Evolutionary conservation across 495 filamentous ascomycete species (phyloP).

Genomic region (Lasiosphaeriaceae sp.): DNA sequence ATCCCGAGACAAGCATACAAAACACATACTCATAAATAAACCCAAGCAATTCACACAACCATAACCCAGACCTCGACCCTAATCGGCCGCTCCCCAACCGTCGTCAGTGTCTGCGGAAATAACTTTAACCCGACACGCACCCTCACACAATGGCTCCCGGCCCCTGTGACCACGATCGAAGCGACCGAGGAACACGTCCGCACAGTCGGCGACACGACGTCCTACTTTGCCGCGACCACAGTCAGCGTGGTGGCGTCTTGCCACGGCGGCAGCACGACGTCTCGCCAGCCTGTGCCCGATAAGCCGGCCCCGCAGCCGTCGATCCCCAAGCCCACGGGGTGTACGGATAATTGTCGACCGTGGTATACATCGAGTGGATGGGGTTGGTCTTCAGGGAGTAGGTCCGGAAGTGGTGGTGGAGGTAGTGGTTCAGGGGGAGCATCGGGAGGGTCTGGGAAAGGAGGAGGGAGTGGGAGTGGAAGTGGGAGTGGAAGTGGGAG

Average conservation of each 20-base stretch:
- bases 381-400: slow-evolving; percentile 14
- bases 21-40: neutral
- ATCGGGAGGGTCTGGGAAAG: too few relatives aligned
- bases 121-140: slow-evolving; percentile 4
- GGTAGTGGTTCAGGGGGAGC: too few relatives aligned
- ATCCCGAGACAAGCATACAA: too few relatives aligned
- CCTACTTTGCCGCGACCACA: slow-evolving; percentile 11
- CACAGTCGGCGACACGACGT: slow-evolving; percentile 13
- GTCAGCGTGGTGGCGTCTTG: slow-evolving; percentile 12
- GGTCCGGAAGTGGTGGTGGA: neutral
- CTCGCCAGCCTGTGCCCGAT: slow-evolving; percentile 8
- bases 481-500: neutral
- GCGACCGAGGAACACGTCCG: slow-evolving; percentile 5
- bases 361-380: slow-evolving; percentile 17
- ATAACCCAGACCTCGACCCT: slow-evolving; percentile 10
- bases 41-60: slow-evolving; percentile 10
- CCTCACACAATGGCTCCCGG: slow-evolving; percentile 5
- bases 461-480: neutral
- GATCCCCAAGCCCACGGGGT: slow-evolving; percentile 14
- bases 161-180: slow-evolving; percentile 7
- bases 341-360: slow-evolving; percentile 18
- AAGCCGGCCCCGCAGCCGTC: slow-evolving; percentile 9
- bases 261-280: slow-evolving; percentile 8
- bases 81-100: slow-evolving; percentile 4
- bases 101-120: slow-evolving; percentile 8